Evolutionary conservation across 441 rosid species (phyloP), one percentile per base, ranked within the genome.

Genomic region (Arabidopsis hybrid): DNA sequence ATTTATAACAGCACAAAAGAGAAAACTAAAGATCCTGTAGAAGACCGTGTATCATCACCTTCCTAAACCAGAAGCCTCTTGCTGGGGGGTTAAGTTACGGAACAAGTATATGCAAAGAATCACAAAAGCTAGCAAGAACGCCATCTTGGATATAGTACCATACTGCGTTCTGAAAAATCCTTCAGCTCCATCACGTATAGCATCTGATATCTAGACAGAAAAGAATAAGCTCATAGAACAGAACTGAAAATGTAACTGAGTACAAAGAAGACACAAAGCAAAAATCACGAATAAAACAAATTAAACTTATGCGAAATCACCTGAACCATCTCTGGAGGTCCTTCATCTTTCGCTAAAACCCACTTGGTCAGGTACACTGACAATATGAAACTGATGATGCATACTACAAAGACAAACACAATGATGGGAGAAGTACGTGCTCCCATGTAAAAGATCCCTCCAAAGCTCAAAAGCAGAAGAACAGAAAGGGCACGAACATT

Each of bases 181-280:
- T 85, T 92, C 99, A 72, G 98, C 98, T 72, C 99, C 99, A 82
- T 95, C 99, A 53, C 97, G 93, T 79, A 95, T 89, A 32, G 98
- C 98, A 81, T 95, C 99, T 74, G 97, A 91, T 89, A 95, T 91
- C 99, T 92, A 76, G 67, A 73, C 83, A 75, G 67, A 59, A 69
- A 75, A 62, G 60, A 47, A 83, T 59, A 67, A 73, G 82, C 68
- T 85, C 67, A 76, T 10, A 5, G 34, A 34, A 51, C n/a, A 51
- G 34, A 51, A 51, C 32, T 38, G 45, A 56, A 50, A 18, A 50
- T 9, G 13, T 7, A 17, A 18, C 55, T 0, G 9, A 43, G 3
- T 39, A 31, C 35, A 16, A 34, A 45, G 60, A 64, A 21, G 8
- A 47, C 9, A 72, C 36, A 4, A 55, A 43, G 39, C 29, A n/a